phyloP scores from a whole-genome alignment of 805 yeast genomes.

The Metahyphopichia silvanorum region DNA sequence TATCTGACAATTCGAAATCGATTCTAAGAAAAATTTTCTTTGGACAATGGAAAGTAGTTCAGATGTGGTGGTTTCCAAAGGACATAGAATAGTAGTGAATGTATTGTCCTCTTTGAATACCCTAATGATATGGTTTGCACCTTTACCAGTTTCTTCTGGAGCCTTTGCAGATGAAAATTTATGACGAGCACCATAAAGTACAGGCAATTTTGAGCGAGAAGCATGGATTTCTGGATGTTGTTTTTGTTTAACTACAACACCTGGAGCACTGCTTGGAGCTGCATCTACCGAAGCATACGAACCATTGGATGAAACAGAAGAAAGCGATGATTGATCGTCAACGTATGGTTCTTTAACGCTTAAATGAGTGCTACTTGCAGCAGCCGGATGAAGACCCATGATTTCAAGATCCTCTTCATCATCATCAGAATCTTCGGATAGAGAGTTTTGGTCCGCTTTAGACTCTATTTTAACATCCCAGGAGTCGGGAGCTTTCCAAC shows the following conservation, averaged over 20 bases:
- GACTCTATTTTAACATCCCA: slow-evolving; percentile 40
- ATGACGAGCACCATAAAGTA: slow-evolving; percentile 30
- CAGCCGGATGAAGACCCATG: background rate
- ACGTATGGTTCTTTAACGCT: background rate
- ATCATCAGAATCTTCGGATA: slow-evolving; percentile 16
- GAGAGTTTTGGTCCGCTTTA: slow-evolving; percentile 3
- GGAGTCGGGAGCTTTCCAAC: slow-evolving; percentile 47
- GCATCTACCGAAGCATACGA: slow-evolving; percentile 4
- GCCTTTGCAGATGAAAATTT: slow-evolving; percentile 8
- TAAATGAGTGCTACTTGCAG: background rate
- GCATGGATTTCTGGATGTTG: background rate
- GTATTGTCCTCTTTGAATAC: slow-evolving; percentile 83
- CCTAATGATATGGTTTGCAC: slow-evolving; percentile 53
- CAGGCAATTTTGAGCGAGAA: slow-evolving; percentile 17
- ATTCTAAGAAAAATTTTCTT: slow-evolving; percentile 71
- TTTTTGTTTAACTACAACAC: background rate
- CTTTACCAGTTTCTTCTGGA: slow-evolving; percentile 14
- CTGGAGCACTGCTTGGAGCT: background rate
- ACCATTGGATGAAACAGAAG: slow-evolving; percentile 3
- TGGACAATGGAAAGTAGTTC: slow-evolving; percentile 71
- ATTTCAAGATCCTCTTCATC: slow-evolving; percentile 10
- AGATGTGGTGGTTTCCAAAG: slow-evolving; percentile 71
- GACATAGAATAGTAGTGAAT: slow-evolving; percentile 78
- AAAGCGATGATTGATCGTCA: slow-evolving; percentile 1
- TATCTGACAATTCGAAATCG: slow-evolving; percentile 70